These are phyloP conservation scores for Apiotrichum akiyoshidainum DNA, from an alignment of 1,284 basidiomycete genomes.

Conservation along the genomic window DNA sequence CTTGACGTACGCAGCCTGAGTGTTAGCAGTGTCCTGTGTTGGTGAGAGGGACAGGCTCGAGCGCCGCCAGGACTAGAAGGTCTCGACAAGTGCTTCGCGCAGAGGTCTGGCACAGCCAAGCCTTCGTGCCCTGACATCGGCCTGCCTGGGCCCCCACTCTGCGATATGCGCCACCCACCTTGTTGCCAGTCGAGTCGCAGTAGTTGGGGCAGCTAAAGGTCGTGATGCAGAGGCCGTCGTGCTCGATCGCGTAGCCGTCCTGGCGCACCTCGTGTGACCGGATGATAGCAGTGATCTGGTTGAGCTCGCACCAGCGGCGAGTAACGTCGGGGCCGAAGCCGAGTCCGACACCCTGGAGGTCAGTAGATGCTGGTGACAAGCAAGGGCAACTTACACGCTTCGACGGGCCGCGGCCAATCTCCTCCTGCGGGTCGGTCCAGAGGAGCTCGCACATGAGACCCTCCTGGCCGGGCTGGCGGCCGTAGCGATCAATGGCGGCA, in stretches of 20 bases:
- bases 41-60: too few relatives aligned
- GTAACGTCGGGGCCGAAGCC: conserved; percentile 95
- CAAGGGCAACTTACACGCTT: conserved; percentile 66
- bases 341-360: conserved; percentile 78
- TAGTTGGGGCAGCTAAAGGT: conserved; percentile 52
- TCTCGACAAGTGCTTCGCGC: too few relatives aligned
- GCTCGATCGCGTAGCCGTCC: conserved; percentile 59
- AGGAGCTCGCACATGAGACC: conserved; percentile 88
- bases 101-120: too few relatives aligned
- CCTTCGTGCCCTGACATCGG: neutral
- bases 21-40: too few relatives aligned
- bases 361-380: neutral
- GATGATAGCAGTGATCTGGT: conserved; percentile 82
- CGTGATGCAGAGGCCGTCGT: conserved; percentile 55
- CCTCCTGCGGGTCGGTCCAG: conserved; percentile 94
- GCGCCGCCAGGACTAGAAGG: too few relatives aligned
- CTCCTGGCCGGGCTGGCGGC: conserved; percentile 87
- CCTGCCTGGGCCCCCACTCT: neutral
- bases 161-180: conserved; percentile 29
- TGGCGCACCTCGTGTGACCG: conserved; percentile 97
- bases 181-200: conserved; percentile 53
- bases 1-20: conserved; percentile 59
- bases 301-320: conserved; percentile 78
- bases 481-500: conserved; percentile 78
- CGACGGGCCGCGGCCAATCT: conserved; percentile 87